Evolutionary conservation across 2,329 filamentous ascomycete species (phyloP), one percentile per base, ranked within the genome.

Genomic region (Aspergillus ibericus): DNA sequence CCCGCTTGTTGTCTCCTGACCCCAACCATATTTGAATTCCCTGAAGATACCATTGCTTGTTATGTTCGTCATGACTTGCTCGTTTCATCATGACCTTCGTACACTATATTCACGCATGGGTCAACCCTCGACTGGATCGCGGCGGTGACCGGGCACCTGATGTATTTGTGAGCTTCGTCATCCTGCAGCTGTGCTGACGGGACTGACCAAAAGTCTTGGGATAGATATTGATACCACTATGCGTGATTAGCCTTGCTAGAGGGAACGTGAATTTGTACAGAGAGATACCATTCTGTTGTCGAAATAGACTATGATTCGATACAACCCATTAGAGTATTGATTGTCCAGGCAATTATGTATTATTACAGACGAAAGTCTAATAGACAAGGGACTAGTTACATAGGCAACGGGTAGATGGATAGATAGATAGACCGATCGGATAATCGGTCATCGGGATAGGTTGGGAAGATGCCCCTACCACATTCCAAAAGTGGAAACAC

Each of bases 121-220:
- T 25, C 38, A 42, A 38, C 32, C 50, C 49, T 22, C 40, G 52
- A 51, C 36, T 56, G 42, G 56, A 18, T 56, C 34, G 42, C 20
- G 18, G 49, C 8, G 20, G 56, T 58, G 38, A 52, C 51, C 20
- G 51, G 49, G 44, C 3, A 20, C 20, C 51, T 44, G 9, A 25
- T 38, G 35, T 20, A 42, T 51, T 56, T 55, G 12, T 22, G 38
- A 27, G 51, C 22, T 18, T 38, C 3, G 32, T 50, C 22, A 6
- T 47, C 55, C 47, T 46, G 40, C 55, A 61, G 59, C 59, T 54
- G 59, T 56, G 46, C 52, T 61, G 46, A 32, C 40, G 27, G 53
- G 56, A 36, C 27, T 50, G 16, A 36, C n/a, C 4, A 20, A 59
- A 32, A 54, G 32, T 36, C 25, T n/a, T 40, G 50, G 38, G 13